Base-by-base conservation (phyloP, 164 flowering plant genomes). In the Protea cynaroides region DNA sequence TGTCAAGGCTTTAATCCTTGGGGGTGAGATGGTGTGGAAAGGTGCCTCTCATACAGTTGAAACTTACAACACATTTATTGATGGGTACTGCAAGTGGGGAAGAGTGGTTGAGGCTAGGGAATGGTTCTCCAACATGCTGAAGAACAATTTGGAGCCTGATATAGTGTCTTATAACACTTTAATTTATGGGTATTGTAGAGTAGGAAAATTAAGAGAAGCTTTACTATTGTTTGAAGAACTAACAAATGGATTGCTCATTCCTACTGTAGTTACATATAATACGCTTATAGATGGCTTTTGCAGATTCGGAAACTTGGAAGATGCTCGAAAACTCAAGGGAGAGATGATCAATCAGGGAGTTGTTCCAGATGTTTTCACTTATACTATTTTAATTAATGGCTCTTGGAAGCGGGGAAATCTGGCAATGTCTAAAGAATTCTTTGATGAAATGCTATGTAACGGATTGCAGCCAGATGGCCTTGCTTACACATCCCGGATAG, bases 101-200 rank as follows among this genome's bases (percentile, higher is more conserved):
- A 69, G 68, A 67, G 63, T 87, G 58, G 61, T 0, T 68, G 84
- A 80, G 58, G 96, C 90, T 47, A 81, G 75, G 52, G 69, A 71
- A 52, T 67, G 52, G 66, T 77, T 86, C 59, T 36, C 61, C 37
- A 69, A 73, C 18, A 85, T 87, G 89, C 18, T 74, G 65, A 69
- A 69, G 58, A 72, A 66, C 57, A 71, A 76, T 65, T 53, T 85
- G 65, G 40, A 12, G 9, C 89, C 92, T 0, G 85, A 89, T 78
- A 56, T 89, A 54, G 47, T 82, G 56, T 82, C 96, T 0, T 87
- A 76, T 69, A 89, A 89, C 56, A 78, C 65, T 62, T 63, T 89
- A 60, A 83, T 89, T 34, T 72, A 81, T 72, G 96, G 92, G n/a
- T 81, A 87, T 65, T 82, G 92, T 71, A 76, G 66, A 71, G 38